Percentiles rank a stretch among this genome's conserved stretches.
These are phyloP conservation scores for Carallia brachiata DNA, from an alignment of 345 rosid species.

Conservation along the genomic window DNA sequence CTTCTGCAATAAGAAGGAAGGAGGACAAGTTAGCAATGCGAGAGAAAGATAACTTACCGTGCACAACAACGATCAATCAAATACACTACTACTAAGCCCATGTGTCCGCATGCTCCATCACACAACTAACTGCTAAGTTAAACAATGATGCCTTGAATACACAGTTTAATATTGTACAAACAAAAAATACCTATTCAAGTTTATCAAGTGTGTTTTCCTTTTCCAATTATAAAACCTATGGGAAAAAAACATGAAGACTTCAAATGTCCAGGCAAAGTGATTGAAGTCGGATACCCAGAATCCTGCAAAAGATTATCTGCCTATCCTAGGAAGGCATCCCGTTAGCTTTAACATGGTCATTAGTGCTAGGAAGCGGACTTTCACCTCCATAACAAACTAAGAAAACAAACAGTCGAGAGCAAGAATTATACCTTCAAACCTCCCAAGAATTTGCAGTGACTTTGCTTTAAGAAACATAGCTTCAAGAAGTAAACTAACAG, in stretches of 20 bases:
- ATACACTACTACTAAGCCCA: too few species aligned
- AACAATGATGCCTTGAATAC: too few species aligned
- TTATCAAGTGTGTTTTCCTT: too few species aligned
- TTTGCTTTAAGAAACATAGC: constrained; percentile 80
- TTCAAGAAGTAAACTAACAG: constrained; percentile 71
- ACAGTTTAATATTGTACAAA: too few species aligned
- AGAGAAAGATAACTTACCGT: not conserved
- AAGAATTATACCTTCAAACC: constrained; percentile 54
- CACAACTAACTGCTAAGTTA: too few species aligned
- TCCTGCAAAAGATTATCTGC: not conserved
- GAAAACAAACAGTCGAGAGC: not conserved
- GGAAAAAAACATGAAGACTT: not conserved
- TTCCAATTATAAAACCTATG: too few species aligned
- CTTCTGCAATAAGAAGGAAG: constrained; percentile 51
- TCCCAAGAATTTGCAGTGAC: constrained; percentile 66
- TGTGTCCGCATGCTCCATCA: too few species aligned
- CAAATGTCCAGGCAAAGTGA: not conserved
- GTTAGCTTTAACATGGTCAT: not conserved
- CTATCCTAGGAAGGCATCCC: not conserved
- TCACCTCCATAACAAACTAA: not conserved
- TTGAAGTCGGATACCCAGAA: not conserved
- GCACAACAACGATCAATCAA: too few species aligned
- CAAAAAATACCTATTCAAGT: too few species aligned
- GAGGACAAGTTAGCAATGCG: constrained; percentile 3
- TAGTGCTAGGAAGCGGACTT: not conserved